These are phyloP conservation scores for Phytophthora boehmeriae DNA, from an alignment of 352 stramenopile species.

Conservation along the genomic window DNA sequence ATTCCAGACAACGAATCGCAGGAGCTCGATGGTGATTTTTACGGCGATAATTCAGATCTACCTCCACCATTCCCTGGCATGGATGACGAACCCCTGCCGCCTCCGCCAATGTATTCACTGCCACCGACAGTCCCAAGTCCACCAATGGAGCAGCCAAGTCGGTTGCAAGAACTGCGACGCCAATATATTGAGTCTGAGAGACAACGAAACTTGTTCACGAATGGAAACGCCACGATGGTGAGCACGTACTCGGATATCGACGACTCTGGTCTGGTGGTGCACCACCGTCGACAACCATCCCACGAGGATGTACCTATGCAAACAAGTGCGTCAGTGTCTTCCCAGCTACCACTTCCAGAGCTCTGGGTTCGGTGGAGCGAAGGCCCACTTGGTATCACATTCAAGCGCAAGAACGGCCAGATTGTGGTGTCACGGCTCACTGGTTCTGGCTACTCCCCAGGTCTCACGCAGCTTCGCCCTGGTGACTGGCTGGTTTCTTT, in stretches of 20 bases:
- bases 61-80: slow-evolving; percentile 38
- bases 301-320: slow-evolving; percentile 7
- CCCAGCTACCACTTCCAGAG: slow-evolving; percentile 53
- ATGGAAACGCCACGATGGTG: slow-evolving; percentile 41
- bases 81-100: slow-evolving; percentile 18
- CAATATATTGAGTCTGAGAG: slow-evolving; percentile 79
- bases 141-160: slow-evolving; percentile 32
- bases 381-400: slow-evolving; percentile 78
- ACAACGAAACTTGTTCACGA: slow-evolving; percentile 48
- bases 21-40: slow-evolving; percentile 15
- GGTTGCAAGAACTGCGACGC: slow-evolving; percentile 60
- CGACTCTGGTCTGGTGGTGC: slow-evolving; percentile 66
- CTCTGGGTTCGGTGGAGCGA: slow-evolving; percentile 78
- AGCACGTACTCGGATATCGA: slow-evolving; percentile 77
- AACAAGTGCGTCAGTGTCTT: slow-evolving; percentile 2
- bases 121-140: slow-evolving; percentile 20
- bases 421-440: slow-evolving; percentile 83
- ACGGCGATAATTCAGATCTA: slow-evolving; percentile 23
- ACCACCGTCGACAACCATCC: slow-evolving; percentile 22
- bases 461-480: slow-evolving; percentile 64
- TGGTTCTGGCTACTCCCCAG: slow-evolving; percentile 64
- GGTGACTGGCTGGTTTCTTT: slow-evolving; percentile 85
- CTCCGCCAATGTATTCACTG: slow-evolving; percentile 21
- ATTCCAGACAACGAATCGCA: slow-evolving; percentile 30
- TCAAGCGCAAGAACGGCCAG: slow-evolving; percentile 77